A percentile compares a stretch with the other conserved stretches of the same genome.
Evolutionary conservation across 306 rosid species (phyloP).

Genomic region (Sophora flavescens): DNA sequence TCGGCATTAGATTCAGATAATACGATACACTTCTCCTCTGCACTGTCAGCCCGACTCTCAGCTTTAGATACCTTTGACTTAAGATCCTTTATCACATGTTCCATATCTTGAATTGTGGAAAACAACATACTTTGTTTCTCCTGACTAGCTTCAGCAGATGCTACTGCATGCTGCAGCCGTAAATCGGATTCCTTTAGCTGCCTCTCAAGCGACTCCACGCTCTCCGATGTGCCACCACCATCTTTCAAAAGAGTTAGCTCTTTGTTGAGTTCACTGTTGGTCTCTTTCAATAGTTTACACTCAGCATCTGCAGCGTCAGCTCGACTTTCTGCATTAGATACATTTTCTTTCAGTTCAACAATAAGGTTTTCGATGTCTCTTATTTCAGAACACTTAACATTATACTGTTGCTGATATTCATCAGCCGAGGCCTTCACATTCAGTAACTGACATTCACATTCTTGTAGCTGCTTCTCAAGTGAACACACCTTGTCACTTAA

Average conservation of each 20-base stretch:
- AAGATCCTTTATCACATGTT: conserved; percentile 72
- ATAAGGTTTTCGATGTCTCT: conserved; percentile 54
- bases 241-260: conserved; percentile 56
- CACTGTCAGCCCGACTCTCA: conserved; percentile 75
- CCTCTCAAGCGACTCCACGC: conserved; percentile 63
- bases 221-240: conserved; percentile 47
- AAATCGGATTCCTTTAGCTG: conserved; percentile 65
- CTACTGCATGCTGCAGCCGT: conserved; percentile 72
- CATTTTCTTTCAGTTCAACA: conserved; percentile 51
- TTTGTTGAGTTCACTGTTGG: conserved; percentile 54
- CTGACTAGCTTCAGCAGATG: conserved; percentile 86
- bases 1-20: conserved; percentile 80
- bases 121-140: conserved; percentile 81
- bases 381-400: conserved; percentile 41
- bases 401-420: conserved; percentile 56
- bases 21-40: conserved; percentile 75
- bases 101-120: conserved; percentile 78
- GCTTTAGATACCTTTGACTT: conserved; percentile 76
- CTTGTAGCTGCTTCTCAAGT: conserved; percentile 69
- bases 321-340: conserved; percentile 55
- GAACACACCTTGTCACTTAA: conserved; percentile 53
- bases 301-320: conserved; percentile 60
- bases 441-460: conserved; percentile 54
- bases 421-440: conserved; percentile 56
- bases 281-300: conserved; percentile 49